Conservation (phyloP, 2,329 filamentous ascomycete species). For the Curvularia sp. region DNA sequence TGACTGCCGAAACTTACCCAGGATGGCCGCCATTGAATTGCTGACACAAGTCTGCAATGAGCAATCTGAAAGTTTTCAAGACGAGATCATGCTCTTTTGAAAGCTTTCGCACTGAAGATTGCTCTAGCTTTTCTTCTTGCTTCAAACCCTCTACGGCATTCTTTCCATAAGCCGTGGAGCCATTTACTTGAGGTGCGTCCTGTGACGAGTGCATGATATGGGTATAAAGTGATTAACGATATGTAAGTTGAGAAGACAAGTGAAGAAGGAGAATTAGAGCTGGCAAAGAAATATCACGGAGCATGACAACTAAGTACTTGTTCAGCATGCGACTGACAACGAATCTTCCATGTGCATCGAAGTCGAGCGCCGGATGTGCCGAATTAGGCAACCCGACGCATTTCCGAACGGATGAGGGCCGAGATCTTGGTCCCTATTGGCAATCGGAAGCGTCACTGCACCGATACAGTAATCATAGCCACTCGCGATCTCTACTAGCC, state of each 20-base stretch:
- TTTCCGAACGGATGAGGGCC: slow-evolving; percentile 1
- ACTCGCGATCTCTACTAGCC: slow-evolving; percentile 8
- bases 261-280: background rate
- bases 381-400: slow-evolving; percentile 14
- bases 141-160: slow-evolving; percentile 7
- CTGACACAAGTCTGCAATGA: slow-evolving; percentile 68
- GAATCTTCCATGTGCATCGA: slow-evolving; percentile 2
- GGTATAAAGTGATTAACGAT: background rate
- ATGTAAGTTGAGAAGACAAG: background rate
- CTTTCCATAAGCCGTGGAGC: slow-evolving; percentile 17
- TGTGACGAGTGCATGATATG: slow-evolving; percentile 29
- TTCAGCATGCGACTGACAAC: background rate
- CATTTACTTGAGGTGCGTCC: slow-evolving; percentile 20
- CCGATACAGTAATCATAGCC: slow-evolving; percentile 23
- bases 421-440: slow-evolving; percentile 10
- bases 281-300: background rate
- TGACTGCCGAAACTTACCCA: slow-evolving; percentile 47
- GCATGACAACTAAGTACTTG: background rate
- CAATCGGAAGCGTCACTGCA: background rate
- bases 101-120: slow-evolving; percentile 48
- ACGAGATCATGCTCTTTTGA: slow-evolving; percentile 24
- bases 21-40: slow-evolving; percentile 75
- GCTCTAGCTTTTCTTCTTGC: slow-evolving; percentile 17
- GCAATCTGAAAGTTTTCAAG: slow-evolving; percentile 20
- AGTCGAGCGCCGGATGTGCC: slow-evolving; percentile 8